Evolutionary conservation across 495 filamentous ascomycete genomes (phyloP), one percentile per base, ranked within the genome.

Genomic region (Neurospora terricola): DNA sequence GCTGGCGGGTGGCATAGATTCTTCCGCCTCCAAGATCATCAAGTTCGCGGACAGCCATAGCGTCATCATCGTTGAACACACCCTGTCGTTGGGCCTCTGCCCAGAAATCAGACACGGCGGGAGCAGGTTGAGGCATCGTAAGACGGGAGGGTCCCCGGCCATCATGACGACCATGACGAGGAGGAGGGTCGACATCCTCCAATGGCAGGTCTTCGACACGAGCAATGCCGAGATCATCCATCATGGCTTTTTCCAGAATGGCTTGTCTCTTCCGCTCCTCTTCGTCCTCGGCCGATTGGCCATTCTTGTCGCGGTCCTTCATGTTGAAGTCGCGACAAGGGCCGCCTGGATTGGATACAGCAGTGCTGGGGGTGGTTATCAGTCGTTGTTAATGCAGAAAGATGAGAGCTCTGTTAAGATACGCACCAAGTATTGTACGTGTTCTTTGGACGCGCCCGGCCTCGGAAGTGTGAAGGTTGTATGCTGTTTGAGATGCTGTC

Each of bases 21-120:
- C 78, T 54, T 12, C 73, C 76, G 10, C 77, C 78, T 6, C 78
- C 78, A 14, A 80, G 76, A 34, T 78, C 74, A 62, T 78, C 77
- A 21, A 80, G 73, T 36, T 71, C 74, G n/a, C 72, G 72, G 38
- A 80, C 78, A 1, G 23, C 72, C 2, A 45, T 70, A 14, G 78
- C 77, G n/a, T 80, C 78, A 12, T 77, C 76, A 27, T 80, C 78
- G 10, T 80, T 43, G 21, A 80, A 80, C 3, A 21, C 48, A 5
- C 77, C 38, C 18, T 27, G 18, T 21, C 23, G 70, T 11, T 21
- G 38, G 38, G 70, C 38, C 30, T 36, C 37, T 30, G 21, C 38
- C 38, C 38, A 23, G 38, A 42, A 21, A 48, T 59, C 11, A 34
- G 62, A 27, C 30, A 42, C 16, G 11, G 30, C 37, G 45, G 14